phyloP scores from a whole-genome alignment of 2,329 filamentous ascomycete species.

The Elsinoe necatrix region DNA sequence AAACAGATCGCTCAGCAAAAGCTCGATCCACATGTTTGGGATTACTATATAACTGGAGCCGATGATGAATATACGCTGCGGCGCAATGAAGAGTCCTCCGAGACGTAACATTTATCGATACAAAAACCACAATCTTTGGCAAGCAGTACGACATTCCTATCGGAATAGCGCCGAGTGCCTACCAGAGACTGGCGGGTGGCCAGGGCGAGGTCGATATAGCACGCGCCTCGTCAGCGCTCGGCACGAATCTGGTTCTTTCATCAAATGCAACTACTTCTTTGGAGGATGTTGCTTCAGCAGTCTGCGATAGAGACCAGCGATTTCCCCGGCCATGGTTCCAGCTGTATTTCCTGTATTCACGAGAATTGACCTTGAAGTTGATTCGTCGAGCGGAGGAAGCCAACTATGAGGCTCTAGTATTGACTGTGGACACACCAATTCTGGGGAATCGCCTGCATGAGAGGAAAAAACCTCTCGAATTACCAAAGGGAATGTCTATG shows the following conservation, averaged over 20 bases:
- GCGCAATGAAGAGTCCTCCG: constrained; percentile 25
- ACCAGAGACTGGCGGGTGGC: constrained; percentile 25
- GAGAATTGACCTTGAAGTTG: constrained; percentile 20
- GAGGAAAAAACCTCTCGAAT: constrained; percentile 21
- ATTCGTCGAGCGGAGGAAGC: not conserved
- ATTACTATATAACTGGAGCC: constrained; percentile 16
- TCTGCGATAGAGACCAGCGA: constrained; percentile 15
- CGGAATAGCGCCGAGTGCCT: constrained; percentile 28
- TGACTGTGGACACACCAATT: too few relatives aligned
- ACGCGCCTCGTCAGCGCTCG: constrained; percentile 22
- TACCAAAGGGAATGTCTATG: constrained; percentile 20
- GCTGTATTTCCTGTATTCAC: constrained; percentile 23
- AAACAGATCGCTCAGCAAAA: constrained; percentile 12
- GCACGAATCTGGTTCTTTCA: constrained; percentile 25
- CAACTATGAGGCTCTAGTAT: too few relatives aligned
- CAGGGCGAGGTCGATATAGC: constrained; percentile 27
- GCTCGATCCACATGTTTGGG: constrained; percentile 14
- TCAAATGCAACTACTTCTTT: constrained; percentile 25
- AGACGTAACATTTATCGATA: constrained; percentile 34
- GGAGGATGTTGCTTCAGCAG: constrained; percentile 24
- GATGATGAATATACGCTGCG: constrained; percentile 13
- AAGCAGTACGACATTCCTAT: constrained; percentile 30
- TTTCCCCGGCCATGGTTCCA: constrained; percentile 23
- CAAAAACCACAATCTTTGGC: constrained; percentile 40
- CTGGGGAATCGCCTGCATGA: constrained; percentile 19